These are phyloP conservation scores for Aspergillus biplanus DNA, from an alignment of 495 filamentous ascomycete genomes.

Conservation along the genomic window DNA sequence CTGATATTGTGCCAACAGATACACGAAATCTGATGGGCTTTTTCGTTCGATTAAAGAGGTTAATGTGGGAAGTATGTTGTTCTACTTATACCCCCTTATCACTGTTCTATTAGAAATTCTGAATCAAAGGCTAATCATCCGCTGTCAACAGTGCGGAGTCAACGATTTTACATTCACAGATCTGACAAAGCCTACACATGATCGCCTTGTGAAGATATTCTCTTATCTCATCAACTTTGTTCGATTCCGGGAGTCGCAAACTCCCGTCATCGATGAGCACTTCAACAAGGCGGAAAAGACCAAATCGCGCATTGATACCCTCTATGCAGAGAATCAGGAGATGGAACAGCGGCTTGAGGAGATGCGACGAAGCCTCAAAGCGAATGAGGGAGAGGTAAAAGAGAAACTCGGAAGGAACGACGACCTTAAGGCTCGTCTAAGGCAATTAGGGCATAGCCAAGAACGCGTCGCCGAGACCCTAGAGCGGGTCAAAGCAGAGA, in stretches of 20 bases:
- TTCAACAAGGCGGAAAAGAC: conserved; percentile 86
- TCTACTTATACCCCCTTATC: neutral
- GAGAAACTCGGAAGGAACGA: conserved; percentile 84
- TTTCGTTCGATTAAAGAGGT: conserved; percentile 73
- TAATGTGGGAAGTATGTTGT: conserved; percentile 68
- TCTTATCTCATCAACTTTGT: conserved; percentile 98
- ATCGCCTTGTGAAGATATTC: conserved; percentile 86
- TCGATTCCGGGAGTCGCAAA: conserved; percentile 90
- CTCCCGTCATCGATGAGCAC: conserved; percentile 82
- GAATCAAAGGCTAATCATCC: conserved; percentile 8
- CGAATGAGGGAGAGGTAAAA: conserved; percentile 75
- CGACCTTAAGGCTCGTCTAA: conserved; percentile 76
- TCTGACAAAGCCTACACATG: conserved; percentile 83
- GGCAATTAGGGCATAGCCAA: conserved; percentile 77
- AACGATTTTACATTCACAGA: conserved; percentile 92
- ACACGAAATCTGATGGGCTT: conserved; percentile 93
- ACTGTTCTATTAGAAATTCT: neutral
- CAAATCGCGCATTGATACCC: conserved; percentile 82
- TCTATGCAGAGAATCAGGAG: conserved; percentile 83
- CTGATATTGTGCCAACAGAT: conserved; percentile 80
- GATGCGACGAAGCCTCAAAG: conserved; percentile 73
- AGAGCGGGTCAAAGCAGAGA: conserved; percentile 74
- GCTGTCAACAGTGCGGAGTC: conserved; percentile 68
- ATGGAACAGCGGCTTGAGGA: conserved; percentile 79
- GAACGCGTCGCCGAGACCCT: conserved; percentile 76